phyloP scores from a whole-genome alignment of 805 yeast genomes.

The Myxozyma monticola region DNA sequence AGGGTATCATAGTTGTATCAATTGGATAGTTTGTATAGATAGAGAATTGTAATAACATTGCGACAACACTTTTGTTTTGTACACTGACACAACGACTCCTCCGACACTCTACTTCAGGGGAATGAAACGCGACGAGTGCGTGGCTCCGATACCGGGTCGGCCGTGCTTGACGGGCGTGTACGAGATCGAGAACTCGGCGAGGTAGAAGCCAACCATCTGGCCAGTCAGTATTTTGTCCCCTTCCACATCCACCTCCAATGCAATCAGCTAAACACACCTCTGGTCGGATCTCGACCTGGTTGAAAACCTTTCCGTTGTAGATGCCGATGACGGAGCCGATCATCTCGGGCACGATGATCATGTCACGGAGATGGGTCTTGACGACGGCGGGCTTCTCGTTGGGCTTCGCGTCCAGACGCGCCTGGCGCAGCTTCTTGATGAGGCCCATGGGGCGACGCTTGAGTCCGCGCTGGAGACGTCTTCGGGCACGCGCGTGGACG shows the following conservation, averaged over 20 bases:
- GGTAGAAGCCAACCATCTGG: conserved; percentile 98
- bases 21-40: conserved; percentile 1
- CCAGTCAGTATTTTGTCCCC: background rate
- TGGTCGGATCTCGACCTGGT: conserved; percentile 97
- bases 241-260: no score
- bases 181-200: conserved; percentile 99
- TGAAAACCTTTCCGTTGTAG: conserved; percentile 99
- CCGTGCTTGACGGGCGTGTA: conserved; percentile 99
- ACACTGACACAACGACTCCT: conserved; percentile 6
- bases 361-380: conserved; percentile 99
- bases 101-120: conserved; percentile 33
- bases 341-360: conserved; percentile 99
- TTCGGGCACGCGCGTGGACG: conserved; percentile 98
- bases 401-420: conserved; percentile 78
- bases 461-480: conserved; percentile 98
- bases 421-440: conserved; percentile 96
- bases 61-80: no score
- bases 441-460: conserved; percentile 93
- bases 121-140: conserved; percentile 48
- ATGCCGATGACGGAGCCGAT: conserved; percentile 98
- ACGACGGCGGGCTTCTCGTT: conserved; percentile 97
- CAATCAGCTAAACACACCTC: conserved; percentile 44
- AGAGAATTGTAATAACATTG: background rate
- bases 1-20: no score
- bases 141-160: conserved; percentile 76